Conservation (phyloP, 129 eudicot genomes). For the Tanacetum coccineum region DNA sequence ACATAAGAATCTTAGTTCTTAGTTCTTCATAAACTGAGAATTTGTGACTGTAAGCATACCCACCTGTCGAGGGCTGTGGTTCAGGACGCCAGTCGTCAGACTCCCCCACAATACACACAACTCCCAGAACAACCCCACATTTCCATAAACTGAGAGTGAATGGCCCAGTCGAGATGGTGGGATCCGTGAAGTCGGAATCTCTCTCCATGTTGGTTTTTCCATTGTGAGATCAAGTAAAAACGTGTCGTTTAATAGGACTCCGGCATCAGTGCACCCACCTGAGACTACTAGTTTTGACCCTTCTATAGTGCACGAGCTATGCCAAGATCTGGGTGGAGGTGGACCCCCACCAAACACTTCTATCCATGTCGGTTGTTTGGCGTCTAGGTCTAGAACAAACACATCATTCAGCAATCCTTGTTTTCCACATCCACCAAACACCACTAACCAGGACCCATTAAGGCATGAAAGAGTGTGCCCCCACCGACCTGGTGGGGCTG, state of each 20-base stretch:
- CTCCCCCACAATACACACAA: too few relatives aligned
- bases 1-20: constrained; percentile 79
- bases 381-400: constrained; percentile 79
- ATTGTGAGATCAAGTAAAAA: constrained; percentile 59
- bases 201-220: constrained; percentile 79
- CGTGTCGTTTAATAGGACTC: constrained; percentile 78
- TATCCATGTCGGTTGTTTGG: constrained; percentile 89
- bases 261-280: constrained; percentile 93
- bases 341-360: constrained; percentile 72
- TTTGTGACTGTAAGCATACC: too few relatives aligned
- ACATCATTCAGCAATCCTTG: constrained; percentile 88
- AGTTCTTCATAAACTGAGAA: constrained; percentile 75
- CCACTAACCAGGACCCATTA: constrained; percentile 81
- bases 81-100: too few relatives aligned
- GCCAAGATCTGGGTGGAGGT: constrained; percentile 88
- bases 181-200: constrained; percentile 58
- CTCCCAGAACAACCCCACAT: too few relatives aligned
- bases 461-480: constrained; percentile 89
- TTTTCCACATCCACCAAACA: constrained; percentile 86
- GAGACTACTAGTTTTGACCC: constrained; percentile 87
- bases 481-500: constrained; percentile 95
- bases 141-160: constrained; percentile 77
- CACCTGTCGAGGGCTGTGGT: too few relatives aligned
- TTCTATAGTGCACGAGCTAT: constrained; percentile 87
- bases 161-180: constrained; percentile 87